Conservation (phyloP, 2,329 filamentous ascomycete species). For the Pseudodiploospora longispora region DNA sequence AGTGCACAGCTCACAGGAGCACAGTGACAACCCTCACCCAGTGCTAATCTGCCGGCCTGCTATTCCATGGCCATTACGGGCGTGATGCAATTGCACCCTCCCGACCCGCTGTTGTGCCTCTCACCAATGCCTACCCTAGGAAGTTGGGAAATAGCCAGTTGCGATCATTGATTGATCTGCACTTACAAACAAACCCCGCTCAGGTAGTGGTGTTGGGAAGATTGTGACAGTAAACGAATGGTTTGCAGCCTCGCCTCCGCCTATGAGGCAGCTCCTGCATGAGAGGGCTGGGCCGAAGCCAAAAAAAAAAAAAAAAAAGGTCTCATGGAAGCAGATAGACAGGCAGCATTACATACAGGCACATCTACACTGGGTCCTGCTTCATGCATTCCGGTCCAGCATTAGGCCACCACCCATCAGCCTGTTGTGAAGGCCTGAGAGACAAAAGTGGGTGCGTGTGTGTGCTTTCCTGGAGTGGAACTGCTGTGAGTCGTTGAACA, state of each 20-base stretch:
- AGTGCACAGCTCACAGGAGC: conserved; percentile 5
- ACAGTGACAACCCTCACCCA: conserved; percentile 8
- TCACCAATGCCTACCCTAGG: neutral
- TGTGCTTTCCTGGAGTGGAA: too few species aligned
- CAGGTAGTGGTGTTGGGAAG: conserved; percentile 14
- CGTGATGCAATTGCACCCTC: conserved; percentile 13
- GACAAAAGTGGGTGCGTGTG: too few species aligned
- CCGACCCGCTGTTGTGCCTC: conserved; percentile 14
- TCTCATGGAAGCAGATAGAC: conserved; percentile 12
- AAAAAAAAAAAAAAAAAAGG: too few species aligned
- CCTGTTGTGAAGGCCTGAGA: too few species aligned
- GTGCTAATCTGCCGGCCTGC: neutral
- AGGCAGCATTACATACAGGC: conserved; percentile 17
- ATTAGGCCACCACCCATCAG: neutral
- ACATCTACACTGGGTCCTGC: conserved; percentile 20
- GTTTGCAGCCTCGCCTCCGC: neutral
- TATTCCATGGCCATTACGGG: conserved; percentile 1
- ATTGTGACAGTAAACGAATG: neutral
- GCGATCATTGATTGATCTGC: conserved; percentile 18
- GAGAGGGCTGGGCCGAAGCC: conserved; percentile 11
- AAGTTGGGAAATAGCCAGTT: conserved; percentile 5
- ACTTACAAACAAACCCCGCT: conserved; percentile 9
- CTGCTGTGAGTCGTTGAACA: too few species aligned
- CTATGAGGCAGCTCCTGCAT: conserved; percentile 18
- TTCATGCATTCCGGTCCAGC: conserved; percentile 26